phyloP scores from a whole-genome alignment of 202 grass and related monocot genomes.

The Saccharum hybrid region DNA sequence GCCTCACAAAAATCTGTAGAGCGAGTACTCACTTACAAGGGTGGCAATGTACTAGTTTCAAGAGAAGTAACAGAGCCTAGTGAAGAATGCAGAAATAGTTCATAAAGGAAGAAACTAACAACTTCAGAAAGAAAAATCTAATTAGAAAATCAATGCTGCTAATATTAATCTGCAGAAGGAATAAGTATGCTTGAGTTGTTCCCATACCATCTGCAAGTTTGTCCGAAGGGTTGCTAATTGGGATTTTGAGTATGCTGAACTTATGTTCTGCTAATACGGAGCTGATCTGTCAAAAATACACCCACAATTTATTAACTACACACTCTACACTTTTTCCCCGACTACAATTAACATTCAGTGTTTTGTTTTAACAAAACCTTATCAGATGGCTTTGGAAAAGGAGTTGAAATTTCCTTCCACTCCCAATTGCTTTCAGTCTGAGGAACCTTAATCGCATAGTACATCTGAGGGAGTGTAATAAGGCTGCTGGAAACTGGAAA shows the following conservation, averaged over 20 bases:
- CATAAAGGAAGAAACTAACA: slow-evolving; percentile 30
- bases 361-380: slow-evolving; percentile 60
- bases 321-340: slow-evolving; percentile 8
- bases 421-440: slow-evolving; percentile 59
- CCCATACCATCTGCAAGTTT: slow-evolving; percentile 73
- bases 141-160: neutral
- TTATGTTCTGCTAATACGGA: slow-evolving; percentile 57
- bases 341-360: slow-evolving; percentile 4
- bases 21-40: neutral
- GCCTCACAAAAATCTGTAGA: neutral
- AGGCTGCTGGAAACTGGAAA: slow-evolving; percentile 83
- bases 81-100: slow-evolving; percentile 5
- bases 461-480: slow-evolving; percentile 72
- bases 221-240: slow-evolving; percentile 57
- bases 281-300: slow-evolving; percentile 64
- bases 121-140: slow-evolving; percentile 5
- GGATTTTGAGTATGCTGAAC: slow-evolving; percentile 76
- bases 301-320: slow-evolving; percentile 5
- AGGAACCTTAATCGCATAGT: slow-evolving; percentile 57
- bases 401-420: slow-evolving; percentile 77
- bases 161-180: slow-evolving; percentile 24
- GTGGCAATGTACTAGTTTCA: neutral
- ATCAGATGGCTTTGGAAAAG: slow-evolving; percentile 61
- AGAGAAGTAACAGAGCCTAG: neutral
- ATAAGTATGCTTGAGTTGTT: slow-evolving; percentile 26